Evolutionary conservation across 225 moss, liverwort and hornwort genomes (phyloP).

Genomic region (Polytrichum commune): DNA sequence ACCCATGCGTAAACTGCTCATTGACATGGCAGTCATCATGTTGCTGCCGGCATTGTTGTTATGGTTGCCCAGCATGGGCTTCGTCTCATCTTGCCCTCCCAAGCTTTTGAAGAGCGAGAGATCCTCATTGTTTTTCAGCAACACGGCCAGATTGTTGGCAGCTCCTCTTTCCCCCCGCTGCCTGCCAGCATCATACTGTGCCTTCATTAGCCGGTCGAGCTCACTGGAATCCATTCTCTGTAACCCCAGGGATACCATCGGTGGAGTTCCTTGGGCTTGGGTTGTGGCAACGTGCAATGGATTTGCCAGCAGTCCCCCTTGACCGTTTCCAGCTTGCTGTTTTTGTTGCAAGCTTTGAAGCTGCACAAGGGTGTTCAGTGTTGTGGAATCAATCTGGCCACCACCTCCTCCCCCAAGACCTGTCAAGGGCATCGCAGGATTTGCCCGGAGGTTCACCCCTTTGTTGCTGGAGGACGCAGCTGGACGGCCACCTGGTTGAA

Average conservation of each 20-base stretch:
- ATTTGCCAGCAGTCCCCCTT: conserved; percentile 23
- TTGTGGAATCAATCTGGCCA: conserved; percentile 58
- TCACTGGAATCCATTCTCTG: conserved; percentile 80
- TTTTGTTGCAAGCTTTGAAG: conserved; percentile 58
- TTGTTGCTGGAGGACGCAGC: conserved; percentile 59
- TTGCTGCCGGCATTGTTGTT: conserved; percentile 16
- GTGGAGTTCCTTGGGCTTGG: not conserved
- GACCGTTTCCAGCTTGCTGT: conserved; percentile 54
- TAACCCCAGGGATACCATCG: conserved; percentile 32
- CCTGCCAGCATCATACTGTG: conserved; percentile 62
- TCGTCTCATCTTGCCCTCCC: conserved; percentile 17
- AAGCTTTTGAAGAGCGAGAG: conserved; percentile 30
- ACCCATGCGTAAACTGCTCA: conserved; percentile 44
- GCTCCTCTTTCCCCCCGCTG: conserved; percentile 42
- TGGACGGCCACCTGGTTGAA: conserved; percentile 96
- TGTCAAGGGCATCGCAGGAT: conserved; percentile 4
- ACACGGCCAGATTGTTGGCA: conserved; percentile 20
- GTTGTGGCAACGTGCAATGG: conserved; percentile 14
- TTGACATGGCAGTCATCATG: conserved; percentile 45
- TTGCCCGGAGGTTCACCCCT: conserved; percentile 33
- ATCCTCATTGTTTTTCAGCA: conserved; percentile 38
- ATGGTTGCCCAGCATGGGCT: conserved; percentile 17
- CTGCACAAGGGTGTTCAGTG: conserved; percentile 63
- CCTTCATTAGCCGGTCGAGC: conserved; percentile 80
- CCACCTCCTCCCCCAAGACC: conserved; percentile 17